These are phyloP conservation scores for Porcisia deanei DNA, from an alignment of 208 protist species.

Conservation along the genomic window DNA sequence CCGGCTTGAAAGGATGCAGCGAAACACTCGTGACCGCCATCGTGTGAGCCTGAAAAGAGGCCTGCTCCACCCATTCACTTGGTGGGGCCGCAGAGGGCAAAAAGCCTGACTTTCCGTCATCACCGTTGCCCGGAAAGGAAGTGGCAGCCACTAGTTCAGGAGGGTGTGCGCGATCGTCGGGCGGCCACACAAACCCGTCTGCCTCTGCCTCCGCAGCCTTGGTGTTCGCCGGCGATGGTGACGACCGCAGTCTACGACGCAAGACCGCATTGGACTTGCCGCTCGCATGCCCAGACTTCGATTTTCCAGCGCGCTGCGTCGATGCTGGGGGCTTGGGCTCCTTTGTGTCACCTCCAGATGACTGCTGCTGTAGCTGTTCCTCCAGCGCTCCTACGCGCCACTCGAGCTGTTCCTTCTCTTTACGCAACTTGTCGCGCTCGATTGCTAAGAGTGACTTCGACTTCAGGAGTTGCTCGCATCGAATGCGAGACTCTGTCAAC, in stretches of 20 bases:
- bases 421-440: conserved; percentile 78
- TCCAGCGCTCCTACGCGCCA: conserved; percentile 64
- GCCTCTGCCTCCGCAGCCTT: conserved; percentile 14
- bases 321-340: conserved; percentile 18
- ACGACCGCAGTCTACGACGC: not conserved
- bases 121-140: not conserved
- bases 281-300: not conserved
- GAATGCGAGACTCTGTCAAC: conserved; percentile 77
- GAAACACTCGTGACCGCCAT: conserved; percentile 88
- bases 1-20: conserved; percentile 93
- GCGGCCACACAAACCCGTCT: conserved; percentile 66
- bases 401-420: conserved; percentile 64
- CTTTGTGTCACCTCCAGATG: conserved; percentile 3
- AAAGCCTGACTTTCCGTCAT: not conserved
- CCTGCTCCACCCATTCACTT: conserved; percentile 64
- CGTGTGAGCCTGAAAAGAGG: conserved; percentile 79
- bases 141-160: not conserved
- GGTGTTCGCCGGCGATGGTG: conserved; percentile 4
- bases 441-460: conserved; percentile 77
- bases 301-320: not conserved
- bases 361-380: conserved; percentile 24
- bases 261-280: conserved; percentile 5
- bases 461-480: conserved; percentile 83
- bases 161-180: conserved; percentile 54
- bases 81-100: conserved; percentile 23